Base-by-base conservation (phyloP, 1,284 basidiomycete species). In the Cerrena zonata region DNA sequence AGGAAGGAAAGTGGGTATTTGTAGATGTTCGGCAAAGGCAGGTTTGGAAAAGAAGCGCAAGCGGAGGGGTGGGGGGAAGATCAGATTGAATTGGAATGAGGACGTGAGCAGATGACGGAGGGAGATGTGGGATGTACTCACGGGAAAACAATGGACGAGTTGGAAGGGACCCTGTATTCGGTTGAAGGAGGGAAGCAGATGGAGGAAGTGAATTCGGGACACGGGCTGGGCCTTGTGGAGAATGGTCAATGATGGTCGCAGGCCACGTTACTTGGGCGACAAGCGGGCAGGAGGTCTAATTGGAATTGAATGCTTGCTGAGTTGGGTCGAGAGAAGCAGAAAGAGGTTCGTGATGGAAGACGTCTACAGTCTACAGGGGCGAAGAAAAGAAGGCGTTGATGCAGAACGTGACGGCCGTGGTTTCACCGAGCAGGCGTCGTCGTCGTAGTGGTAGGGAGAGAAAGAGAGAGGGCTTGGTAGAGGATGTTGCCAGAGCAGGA, bases 141-240 rank as follows among this genome's bases (percentile, higher is more conserved):
- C 46, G 46, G 27, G 36, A 47, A 47, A 38, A 46, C 18, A 47
- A 19, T 47, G 27, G n/a, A n/a, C n/a, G n/a, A n/a, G n/a, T n/a
- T n/a, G n/a, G 36, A 4, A 39, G 34, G 44, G 30, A 34, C 30
- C 30, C 30, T 15, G 15, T 7, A 18, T 40, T 15, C 21, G 39
- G 10, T 7, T 40, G 18, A 15, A 18, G 7, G 19, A 36, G n/a
- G n/a, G 39, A 40, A 40, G 39, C 39, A 34, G 30, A n/a, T n/a
- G n/a, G n/a, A n/a, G n/a, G n/a, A 15, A 34, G 30, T 34, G 30
- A 7, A 34, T 34, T 34, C 7, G 30, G 30, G n/a, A n/a, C n/a
- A n/a, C 30, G 30, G 30, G 30, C 30, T 15, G 7, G 30, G 30
- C 30, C 30, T 34, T 7, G 30, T 34, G 30, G 7, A 7, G 30